Base-by-base conservation (phyloP, 2,329 filamentous ascomycete species). In the Cordyceps tenuipes region DNA sequence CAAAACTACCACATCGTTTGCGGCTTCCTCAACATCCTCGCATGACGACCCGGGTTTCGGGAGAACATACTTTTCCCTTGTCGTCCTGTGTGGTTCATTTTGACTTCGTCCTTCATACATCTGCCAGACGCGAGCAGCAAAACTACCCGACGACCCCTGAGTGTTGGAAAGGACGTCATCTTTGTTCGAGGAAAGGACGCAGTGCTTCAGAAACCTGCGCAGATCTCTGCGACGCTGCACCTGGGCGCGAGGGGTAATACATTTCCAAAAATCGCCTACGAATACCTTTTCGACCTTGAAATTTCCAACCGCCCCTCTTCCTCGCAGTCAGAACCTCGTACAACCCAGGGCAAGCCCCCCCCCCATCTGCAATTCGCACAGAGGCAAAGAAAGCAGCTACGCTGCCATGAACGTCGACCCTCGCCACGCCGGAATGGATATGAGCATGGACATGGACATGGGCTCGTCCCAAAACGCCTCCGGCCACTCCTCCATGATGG, bases 401-500 rank as follows among this genome's bases (percentile, higher is more conserved):
- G 10, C 21, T 19, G 47, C 10, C 29, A 60, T 60, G 58, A 56
- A 36, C 36, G n/a, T 46, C 13, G 13, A 10, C 19, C 43, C 51
- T 21, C 58, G 58, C 51, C 58, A 60, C 57, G 44, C 44, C 10
- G 57, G 57, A 50, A 52, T 59, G 56, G 41, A 36, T 51, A 60
- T 60, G 58, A 46, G 56, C 34, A 60, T 60, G 58, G 41, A 36
- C 58, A 60, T 60, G 58, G 52, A 60, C 34, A 60, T 60, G 58
- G 36, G 52, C 34, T 48, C 43, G 15, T 21, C 21, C 47, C 12
- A 12, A 23, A n/a, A 36, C 17, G 21, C 44, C 1, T 21, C 4
- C 19, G 26, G 41, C 43, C 7, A n/a, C n/a, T 19, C n/a, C 53
- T 53, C 53, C 47, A 61, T 61, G 59, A 61, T 61, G 78, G 72